A percentile compares a stretch with the other conserved stretches of the same genome.
phyloP scores from a whole-genome alignment of 352 stramenopile genomes.

The Phytophthora hibernalis region DNA sequence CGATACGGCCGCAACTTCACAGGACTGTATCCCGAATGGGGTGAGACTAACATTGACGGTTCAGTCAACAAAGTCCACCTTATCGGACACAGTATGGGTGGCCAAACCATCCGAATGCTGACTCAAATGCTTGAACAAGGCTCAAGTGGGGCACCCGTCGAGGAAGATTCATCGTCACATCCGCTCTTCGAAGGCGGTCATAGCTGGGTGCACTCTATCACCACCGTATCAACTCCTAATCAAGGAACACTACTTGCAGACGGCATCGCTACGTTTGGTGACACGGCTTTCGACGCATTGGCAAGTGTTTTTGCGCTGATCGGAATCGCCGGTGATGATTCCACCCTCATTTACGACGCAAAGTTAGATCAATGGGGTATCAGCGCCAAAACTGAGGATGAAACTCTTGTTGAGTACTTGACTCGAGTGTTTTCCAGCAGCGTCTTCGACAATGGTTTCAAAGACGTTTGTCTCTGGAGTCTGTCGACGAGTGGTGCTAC shows the following conservation, averaged over 20 bases:
- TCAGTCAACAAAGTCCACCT: constrained; percentile 63
- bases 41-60: constrained; percentile 34
- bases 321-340: constrained; percentile 29
- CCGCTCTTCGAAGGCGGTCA: constrained; percentile 47
- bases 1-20: constrained; percentile 42
- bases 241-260: constrained; percentile 51
- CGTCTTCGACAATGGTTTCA: constrained; percentile 40
- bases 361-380: constrained; percentile 64
- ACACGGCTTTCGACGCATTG: constrained; percentile 44
- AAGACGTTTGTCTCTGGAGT: constrained; percentile 38
- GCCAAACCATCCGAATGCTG: constrained; percentile 69
- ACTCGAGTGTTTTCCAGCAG: constrained; percentile 45
- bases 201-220: constrained; percentile 64
- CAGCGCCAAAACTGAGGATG: constrained; percentile 25
- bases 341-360: constrained; percentile 49
- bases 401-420: constrained; percentile 44
- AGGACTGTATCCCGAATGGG: constrained; percentile 59
- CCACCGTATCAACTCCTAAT: constrained; percentile 54
- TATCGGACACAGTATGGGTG: constrained; percentile 72
- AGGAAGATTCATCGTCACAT: constrained; percentile 29
- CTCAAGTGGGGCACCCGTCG: constrained; percentile 29
- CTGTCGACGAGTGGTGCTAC: constrained; percentile 34
- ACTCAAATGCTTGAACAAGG: constrained; percentile 58
- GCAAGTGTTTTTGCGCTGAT: constrained; percentile 35
- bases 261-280: constrained; percentile 41